These are phyloP conservation scores for Penicillium thymicola DNA, from an alignment of 2,329 filamentous ascomycete species.

Conservation along the genomic window DNA sequence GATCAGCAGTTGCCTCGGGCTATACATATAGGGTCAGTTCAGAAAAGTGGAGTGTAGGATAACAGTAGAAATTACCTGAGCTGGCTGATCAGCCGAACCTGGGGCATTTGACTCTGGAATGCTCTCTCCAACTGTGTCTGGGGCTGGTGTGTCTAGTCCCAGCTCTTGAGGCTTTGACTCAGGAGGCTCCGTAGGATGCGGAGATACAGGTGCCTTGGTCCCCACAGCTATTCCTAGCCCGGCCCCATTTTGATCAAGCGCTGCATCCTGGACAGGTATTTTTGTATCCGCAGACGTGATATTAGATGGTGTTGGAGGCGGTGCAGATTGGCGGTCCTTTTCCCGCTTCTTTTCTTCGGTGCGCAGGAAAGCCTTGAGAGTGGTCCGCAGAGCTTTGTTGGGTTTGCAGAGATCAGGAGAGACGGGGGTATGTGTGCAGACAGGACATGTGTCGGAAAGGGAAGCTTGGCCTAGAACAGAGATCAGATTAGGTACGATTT, in stretches of 20 bases:
- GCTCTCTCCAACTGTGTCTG: slow-evolving; percentile 7
- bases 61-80: slow-evolving; percentile 18
- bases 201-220: slow-evolving; percentile 4
- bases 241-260: slow-evolving; percentile 17
- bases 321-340: slow-evolving; percentile 48
- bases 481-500: background rate
- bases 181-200: slow-evolving; percentile 5
- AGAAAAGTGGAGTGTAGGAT: background rate
- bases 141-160: slow-evolving; percentile 4
- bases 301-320: slow-evolving; percentile 31
- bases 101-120: slow-evolving; percentile 4
- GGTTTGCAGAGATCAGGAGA: slow-evolving; percentile 81
- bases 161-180: slow-evolving; percentile 13
- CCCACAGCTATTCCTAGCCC: slow-evolving; percentile 14
- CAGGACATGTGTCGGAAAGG: slow-evolving; percentile 76
- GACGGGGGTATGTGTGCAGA: slow-evolving; percentile 88
- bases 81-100: slow-evolving; percentile 1
- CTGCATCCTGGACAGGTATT: slow-evolving; percentile 13
- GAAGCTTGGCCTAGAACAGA: slow-evolving; percentile 64
- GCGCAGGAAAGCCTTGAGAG: slow-evolving; percentile 84
- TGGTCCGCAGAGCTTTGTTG: slow-evolving; percentile 87
- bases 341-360: slow-evolving; percentile 89
- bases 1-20: slow-evolving; percentile 14
- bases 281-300: slow-evolving; percentile 24
- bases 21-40: slow-evolving; percentile 5